These are phyloP conservation scores for Scutellaria galericulata DNA, from an alignment of 257 asterid species.

Conservation along the genomic window DNA sequence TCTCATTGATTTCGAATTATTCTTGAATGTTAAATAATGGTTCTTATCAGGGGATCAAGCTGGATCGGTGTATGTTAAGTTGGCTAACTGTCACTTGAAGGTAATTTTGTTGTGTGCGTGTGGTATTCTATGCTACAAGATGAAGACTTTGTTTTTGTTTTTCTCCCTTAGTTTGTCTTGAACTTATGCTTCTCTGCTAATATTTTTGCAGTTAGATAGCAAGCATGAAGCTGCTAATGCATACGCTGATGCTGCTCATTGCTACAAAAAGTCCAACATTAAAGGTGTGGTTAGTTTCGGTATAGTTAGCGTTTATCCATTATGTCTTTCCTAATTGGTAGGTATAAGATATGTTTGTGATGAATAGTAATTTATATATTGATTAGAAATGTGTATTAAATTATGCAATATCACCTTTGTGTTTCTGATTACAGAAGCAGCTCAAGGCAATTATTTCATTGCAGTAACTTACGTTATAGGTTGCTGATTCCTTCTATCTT, in stretches of 20 bases:
- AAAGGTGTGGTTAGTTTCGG: constrained; percentile 53
- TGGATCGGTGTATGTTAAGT: constrained; percentile 81
- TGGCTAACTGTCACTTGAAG: constrained; percentile 84
- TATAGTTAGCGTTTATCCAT: not conserved
- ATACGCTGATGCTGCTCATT: constrained; percentile 93
- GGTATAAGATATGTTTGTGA: constrained; percentile 1
- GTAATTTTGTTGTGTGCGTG: constrained; percentile 39
- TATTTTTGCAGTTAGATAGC: constrained; percentile 77
- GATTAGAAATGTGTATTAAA: not conserved
- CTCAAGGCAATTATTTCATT: not conserved
- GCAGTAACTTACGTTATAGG: not conserved
- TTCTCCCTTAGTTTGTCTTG: constrained; percentile 8
- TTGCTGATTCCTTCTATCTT: constrained; percentile 2
- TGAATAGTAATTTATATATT: constrained; percentile 14
- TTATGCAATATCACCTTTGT: not conserved
- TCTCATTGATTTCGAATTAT: not conserved
- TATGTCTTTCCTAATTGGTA: not conserved
- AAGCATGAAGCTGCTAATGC: constrained; percentile 97
- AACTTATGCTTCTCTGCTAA: constrained; percentile 12
- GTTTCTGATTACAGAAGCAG: not conserved
- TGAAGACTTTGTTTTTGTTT: not conserved
- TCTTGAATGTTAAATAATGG: constrained; percentile 16
- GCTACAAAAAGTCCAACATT: constrained; percentile 74
- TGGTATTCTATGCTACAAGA: not conserved
- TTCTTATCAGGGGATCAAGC: constrained; percentile 85